These are phyloP conservation scores for Dorcoceras hygrometricum DNA, from an alignment of 257 asterid genomes.

Conservation along the genomic window DNA sequence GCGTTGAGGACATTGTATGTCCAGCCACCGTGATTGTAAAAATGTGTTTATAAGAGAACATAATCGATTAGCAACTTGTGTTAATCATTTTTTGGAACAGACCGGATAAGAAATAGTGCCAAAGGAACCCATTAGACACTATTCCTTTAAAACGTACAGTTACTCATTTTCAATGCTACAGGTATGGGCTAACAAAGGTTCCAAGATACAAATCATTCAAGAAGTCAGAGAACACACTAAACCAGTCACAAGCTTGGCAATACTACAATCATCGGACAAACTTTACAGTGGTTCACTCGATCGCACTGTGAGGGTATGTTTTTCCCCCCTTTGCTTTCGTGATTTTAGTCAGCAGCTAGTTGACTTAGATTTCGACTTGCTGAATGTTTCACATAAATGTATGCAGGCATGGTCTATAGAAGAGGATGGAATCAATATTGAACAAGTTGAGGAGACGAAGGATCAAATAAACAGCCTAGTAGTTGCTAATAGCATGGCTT, in stretches of 20 bases:
- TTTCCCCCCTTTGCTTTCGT: conserved; percentile 17
- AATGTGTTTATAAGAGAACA: no score
- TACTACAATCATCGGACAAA: conserved; percentile 50
- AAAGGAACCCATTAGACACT: no score
- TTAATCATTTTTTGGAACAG: no score
- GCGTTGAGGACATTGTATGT: no score
- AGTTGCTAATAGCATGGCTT: conserved; percentile 57
- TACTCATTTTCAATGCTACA: conserved; percentile 22
- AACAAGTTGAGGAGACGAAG: conserved; percentile 75
- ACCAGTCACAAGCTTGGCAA: conserved; percentile 61
- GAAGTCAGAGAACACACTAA: conserved; percentile 68
- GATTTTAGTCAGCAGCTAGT: not conserved
- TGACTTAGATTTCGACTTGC: not conserved
- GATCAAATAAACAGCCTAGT: conserved; percentile 61
- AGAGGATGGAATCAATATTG: conserved; percentile 54
- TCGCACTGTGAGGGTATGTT: conserved; percentile 63
- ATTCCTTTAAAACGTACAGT: not conserved
- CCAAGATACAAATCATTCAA: conserved; percentile 49
- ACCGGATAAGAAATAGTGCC: no score
- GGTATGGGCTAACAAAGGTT: conserved; percentile 59
- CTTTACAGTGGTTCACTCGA: conserved; percentile 87
- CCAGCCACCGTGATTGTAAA: no score
- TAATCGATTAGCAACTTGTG: no score
- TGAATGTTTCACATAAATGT: conserved; percentile 4
- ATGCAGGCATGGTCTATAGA: conserved; percentile 61